phyloP scores from a whole-genome alignment of 106 monocot species.

The Apostasia ramifera region DNA sequence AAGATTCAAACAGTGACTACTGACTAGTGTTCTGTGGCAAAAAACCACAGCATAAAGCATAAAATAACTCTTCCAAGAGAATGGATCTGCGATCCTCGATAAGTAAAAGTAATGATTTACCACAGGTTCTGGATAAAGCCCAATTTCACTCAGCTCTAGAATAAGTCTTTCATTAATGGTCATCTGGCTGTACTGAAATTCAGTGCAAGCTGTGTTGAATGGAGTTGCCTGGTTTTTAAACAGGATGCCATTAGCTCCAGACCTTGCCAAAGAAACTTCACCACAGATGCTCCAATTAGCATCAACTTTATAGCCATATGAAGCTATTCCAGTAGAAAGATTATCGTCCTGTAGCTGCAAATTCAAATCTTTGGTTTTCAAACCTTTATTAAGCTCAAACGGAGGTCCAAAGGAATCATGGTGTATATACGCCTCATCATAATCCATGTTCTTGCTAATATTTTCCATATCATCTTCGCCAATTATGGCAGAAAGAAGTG shows the following conservation, averaged over 20 bases:
- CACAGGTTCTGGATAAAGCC: conserved; percentile 51
- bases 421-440: conserved; percentile 17
- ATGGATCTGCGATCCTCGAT: not conserved
- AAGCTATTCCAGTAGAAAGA: conserved; percentile 14
- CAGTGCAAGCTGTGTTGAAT: conserved; percentile 10
- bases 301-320: conserved; percentile 25
- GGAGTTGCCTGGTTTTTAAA: not conserved
- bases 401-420: conserved; percentile 14
- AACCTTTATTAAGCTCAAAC: conserved; percentile 29
- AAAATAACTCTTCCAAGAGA: not conserved
- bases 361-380: conserved; percentile 15
- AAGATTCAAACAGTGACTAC: too few relatives aligned
- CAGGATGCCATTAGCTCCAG: conserved; percentile 15
- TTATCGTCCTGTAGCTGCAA: conserved; percentile 9
- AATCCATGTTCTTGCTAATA: conserved; percentile 12
- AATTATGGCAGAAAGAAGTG: conserved; percentile 68
- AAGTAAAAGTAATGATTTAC: conserved; percentile 22
- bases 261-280: conserved; percentile 14
- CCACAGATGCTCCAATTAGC: conserved; percentile 22
- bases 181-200: conserved; percentile 48
- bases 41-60: not conserved
- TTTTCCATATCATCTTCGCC: conserved; percentile 45
- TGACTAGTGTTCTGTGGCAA: too few relatives aligned
- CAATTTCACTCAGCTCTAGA: conserved; percentile 63
- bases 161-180: conserved; percentile 45